A percentile compares a stretch with the other conserved stretches of the same genome.
Conservation (phyloP, 1,284 basidiomycete species). For the Vanrija humicola region DNA sequence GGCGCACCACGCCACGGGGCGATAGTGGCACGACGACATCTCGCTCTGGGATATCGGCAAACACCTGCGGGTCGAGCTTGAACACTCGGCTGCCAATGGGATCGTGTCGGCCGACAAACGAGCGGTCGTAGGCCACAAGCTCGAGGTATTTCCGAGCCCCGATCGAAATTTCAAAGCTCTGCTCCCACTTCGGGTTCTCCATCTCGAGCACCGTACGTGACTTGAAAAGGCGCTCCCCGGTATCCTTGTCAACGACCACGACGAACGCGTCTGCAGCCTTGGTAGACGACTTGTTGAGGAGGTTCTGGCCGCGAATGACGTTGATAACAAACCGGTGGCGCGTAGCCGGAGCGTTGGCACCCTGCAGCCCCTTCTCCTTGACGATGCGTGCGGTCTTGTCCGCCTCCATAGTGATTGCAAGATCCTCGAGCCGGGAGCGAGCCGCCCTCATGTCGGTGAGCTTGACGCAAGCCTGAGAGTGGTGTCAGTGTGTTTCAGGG, state of each 20-base stretch:
- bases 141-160: slow-evolving; percentile 33
- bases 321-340: slow-evolving; percentile 38
- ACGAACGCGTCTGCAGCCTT: slow-evolving; percentile 46
- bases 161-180: slow-evolving; percentile 41
- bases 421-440: slow-evolving; percentile 37
- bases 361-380: slow-evolving; percentile 23
- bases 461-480: slow-evolving; percentile 42
- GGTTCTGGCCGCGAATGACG: slow-evolving; percentile 38
- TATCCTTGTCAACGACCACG: slow-evolving; percentile 30
- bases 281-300: slow-evolving; percentile 28
- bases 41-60: slow-evolving; percentile 24
- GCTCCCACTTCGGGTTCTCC: slow-evolving; percentile 46
- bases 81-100: slow-evolving; percentile 34
- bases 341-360: not conserved
- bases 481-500: not conserved
- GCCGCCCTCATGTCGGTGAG: slow-evolving; percentile 45
- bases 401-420: slow-evolving; percentile 39
- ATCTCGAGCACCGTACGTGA: slow-evolving; percentile 41
- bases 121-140: slow-evolving; percentile 38
- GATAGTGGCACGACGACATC: slow-evolving; percentile 42
- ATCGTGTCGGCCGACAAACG: slow-evolving; percentile 48
- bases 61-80: slow-evolving; percentile 40
- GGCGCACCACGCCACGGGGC: slow-evolving; percentile 37
- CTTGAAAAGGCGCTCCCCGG: slow-evolving; percentile 41
- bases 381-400: slow-evolving; percentile 42